Conservation (phyloP, 73 alveolate genomes). For the Uronychia setigera region DNA sequence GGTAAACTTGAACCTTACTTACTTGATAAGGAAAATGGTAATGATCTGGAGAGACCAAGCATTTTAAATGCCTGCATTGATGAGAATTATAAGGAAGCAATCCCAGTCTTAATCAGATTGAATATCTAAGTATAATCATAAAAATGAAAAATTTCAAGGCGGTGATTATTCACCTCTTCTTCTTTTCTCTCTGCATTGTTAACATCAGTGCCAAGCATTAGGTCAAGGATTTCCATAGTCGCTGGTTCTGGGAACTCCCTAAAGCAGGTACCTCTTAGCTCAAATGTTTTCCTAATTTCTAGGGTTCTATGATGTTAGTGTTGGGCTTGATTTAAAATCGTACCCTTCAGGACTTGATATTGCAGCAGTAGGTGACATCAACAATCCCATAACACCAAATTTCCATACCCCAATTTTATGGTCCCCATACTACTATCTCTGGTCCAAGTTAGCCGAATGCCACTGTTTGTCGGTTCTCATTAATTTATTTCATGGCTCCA, state of each 20-base stretch:
- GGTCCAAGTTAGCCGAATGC: too few relatives aligned
- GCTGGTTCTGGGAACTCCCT: conserved; percentile 55
- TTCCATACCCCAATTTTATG: too few relatives aligned
- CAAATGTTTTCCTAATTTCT: background rate
- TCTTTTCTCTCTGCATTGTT: background rate
- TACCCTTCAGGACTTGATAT: background rate
- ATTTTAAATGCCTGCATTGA: background rate
- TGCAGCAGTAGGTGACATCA: background rate
- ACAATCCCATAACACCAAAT: too few relatives aligned
- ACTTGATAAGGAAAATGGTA: background rate
- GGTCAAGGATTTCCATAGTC: conserved; percentile 27
- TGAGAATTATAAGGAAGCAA: background rate
- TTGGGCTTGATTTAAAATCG: background rate
- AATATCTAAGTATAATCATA: background rate
- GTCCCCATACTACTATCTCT: too few relatives aligned
- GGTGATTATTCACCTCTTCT: background rate
- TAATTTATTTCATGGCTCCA: too few relatives aligned
- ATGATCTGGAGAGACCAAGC: background rate
- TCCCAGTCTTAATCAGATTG: background rate
- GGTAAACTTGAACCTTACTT: background rate
- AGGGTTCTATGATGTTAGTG: conserved; percentile 47
- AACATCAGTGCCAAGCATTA: background rate
- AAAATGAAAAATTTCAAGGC: background rate
- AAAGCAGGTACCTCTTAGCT: conserved; percentile 21
- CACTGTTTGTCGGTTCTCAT: too few relatives aligned